Conservation (phyloP, 2,329 filamentous ascomycete genomes). For the Alternaria angustiovoidea region DNA sequence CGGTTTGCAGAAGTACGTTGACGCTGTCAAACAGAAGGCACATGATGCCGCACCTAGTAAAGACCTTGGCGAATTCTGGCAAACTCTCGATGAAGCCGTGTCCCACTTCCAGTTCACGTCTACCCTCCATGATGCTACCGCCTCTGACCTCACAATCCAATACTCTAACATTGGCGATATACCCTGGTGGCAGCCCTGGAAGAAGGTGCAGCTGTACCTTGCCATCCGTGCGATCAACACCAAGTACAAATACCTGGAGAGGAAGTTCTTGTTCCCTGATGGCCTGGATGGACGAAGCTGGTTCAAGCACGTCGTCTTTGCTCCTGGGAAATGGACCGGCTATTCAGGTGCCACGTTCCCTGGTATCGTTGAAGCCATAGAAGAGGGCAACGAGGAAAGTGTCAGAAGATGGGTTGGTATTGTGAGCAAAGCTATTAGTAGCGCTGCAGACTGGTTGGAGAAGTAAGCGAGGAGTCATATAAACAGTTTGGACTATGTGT, state of each 20-base stretch:
- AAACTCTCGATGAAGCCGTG: slow-evolving; percentile 59
- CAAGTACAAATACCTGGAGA: slow-evolving; percentile 85
- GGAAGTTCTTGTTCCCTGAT: slow-evolving; percentile 76
- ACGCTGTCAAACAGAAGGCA: slow-evolving; percentile 50
- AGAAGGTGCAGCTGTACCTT: slow-evolving; percentile 69
- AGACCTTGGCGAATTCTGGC: slow-evolving; percentile 52
- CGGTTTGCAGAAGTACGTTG: slow-evolving; percentile 54
- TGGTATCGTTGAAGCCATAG: slow-evolving; percentile 69
- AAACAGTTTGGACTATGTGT: not conserved
- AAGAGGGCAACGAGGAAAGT: slow-evolving; percentile 54
- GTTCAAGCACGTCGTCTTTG: slow-evolving; percentile 97
- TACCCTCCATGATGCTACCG: slow-evolving; percentile 60
- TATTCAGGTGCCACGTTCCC: slow-evolving; percentile 79
- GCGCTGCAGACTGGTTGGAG: slow-evolving; percentile 48
- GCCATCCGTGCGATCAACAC: slow-evolving; percentile 74
- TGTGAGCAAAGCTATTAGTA: slow-evolving; percentile 45
- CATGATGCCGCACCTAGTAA: slow-evolving; percentile 14
- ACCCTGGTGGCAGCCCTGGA: slow-evolving; percentile 81
- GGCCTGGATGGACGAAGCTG: slow-evolving; percentile 82
- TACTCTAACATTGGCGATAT: slow-evolving; percentile 59
- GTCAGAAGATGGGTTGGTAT: slow-evolving; percentile 56
- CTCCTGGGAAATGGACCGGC: slow-evolving; percentile 89
- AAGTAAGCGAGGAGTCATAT: not conserved
- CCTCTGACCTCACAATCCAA: slow-evolving; percentile 57
- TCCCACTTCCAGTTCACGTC: slow-evolving; percentile 59